phyloP scores from a whole-genome alignment of 371 early-diverging fungal species.

The Phascolomyces articulosus region DNA sequence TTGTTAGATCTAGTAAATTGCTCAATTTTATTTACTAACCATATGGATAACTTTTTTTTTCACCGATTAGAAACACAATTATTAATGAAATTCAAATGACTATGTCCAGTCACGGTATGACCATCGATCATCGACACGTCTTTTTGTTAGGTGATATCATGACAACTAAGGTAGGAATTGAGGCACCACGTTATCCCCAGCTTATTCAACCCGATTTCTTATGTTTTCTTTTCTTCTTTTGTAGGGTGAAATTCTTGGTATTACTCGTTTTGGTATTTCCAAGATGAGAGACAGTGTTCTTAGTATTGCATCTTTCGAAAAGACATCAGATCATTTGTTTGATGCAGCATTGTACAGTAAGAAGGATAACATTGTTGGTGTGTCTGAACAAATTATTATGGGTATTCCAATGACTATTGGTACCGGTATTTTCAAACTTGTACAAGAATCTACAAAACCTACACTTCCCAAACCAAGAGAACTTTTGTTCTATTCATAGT shows the following conservation, averaged over 20 bases:
- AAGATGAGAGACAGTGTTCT: constrained; percentile 99
- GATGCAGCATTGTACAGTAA: constrained; percentile 96
- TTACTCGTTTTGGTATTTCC: constrained; percentile 99
- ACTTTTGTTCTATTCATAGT: constrained; percentile 50
- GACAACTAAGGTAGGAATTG: constrained; percentile 77
- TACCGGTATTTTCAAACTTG: constrained; percentile 94
- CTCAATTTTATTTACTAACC: too few relatives aligned
- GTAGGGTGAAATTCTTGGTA: constrained; percentile 97
- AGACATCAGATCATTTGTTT: constrained; percentile 99
- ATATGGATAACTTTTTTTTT: too few relatives aligned
- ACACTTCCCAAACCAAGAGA: constrained; percentile 61
- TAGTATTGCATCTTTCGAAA: constrained; percentile 99
- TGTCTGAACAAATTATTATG: constrained; percentile 99
- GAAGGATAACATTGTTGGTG: constrained; percentile 93
- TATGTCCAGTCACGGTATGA: constrained; percentile 95
- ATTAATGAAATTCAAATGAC: constrained; percentile 88
- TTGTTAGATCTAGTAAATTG: too few relatives aligned
- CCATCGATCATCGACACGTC: constrained; percentile 97
- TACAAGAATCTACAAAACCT: constrained; percentile 64
- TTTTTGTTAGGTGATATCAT: constrained; percentile 99
- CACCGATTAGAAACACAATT: constrained; percentile 73
- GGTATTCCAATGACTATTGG: constrained; percentile 98
- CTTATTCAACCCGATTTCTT: constrained; percentile 1
- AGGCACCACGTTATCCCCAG: not conserved
- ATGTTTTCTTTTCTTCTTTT: not conserved